Percentiles rank a stretch among this genome's conserved stretches.
phyloP scores from a whole-genome alignment of 176 grass and related monocot genomes.

The Rhynchospora pubera region DNA sequence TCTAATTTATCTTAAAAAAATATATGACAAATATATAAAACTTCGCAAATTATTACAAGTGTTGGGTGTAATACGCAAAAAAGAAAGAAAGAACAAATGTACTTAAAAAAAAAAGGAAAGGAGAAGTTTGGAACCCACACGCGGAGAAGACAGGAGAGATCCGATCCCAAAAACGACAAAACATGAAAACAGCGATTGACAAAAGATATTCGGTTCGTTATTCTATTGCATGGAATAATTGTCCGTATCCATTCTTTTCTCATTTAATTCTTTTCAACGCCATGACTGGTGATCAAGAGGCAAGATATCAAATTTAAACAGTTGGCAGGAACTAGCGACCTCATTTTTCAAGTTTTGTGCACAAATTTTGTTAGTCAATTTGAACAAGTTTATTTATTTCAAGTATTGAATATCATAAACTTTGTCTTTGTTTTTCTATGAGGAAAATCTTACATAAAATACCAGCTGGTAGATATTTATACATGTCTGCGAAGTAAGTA shows the following conservation, averaged over 20 bases:
- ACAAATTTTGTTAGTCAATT: too few species aligned
- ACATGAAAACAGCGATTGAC: neutral
- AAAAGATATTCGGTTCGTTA: constrained; percentile 1
- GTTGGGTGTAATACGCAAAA: neutral
- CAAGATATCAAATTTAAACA: neutral
- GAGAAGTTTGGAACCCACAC: neutral
- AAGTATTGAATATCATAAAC: too few species aligned
- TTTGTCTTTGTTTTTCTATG: too few species aligned
- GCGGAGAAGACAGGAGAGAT: constrained; percentile 11
- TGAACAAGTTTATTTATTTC: too few species aligned
- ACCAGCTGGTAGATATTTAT: too few species aligned
- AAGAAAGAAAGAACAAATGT: neutral
- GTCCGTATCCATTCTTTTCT: neutral
- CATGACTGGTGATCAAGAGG: constrained; percentile 1
- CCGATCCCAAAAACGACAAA: constrained; percentile 8
- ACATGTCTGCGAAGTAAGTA: too few species aligned
- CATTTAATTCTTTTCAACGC: neutral
- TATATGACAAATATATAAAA: neutral
- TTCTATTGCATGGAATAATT: neutral
- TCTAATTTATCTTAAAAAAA: too few species aligned
- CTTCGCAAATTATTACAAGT: neutral
- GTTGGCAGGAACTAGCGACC: neutral
- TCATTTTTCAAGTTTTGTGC: too few species aligned
- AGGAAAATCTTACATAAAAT: too few species aligned
- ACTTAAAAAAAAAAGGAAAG: neutral